These are phyloP conservation scores for Beta vulgaris DNA, from an alignment of 148 eudicot genomes.

Conservation along the genomic window DNA sequence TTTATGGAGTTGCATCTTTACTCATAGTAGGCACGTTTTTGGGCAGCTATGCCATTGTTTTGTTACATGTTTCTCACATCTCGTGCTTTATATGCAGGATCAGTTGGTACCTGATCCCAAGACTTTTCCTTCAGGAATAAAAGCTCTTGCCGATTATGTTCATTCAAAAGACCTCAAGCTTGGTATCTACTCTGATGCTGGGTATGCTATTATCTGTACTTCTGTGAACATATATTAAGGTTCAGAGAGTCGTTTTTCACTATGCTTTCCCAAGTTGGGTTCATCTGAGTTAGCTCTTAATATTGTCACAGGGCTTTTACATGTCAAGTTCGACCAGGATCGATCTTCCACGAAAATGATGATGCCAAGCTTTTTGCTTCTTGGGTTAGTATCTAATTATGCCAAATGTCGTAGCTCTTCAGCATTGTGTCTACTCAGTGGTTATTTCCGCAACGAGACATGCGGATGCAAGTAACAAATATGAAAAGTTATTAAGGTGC, in stretches of 20 bases:
- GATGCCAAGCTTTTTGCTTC: constrained; percentile 85
- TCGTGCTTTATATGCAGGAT: constrained; percentile 45
- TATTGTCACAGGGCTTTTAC: constrained; percentile 55
- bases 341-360: constrained; percentile 62
- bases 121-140: constrained; percentile 86
- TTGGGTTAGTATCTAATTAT: constrained; percentile 62
- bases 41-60: not conserved
- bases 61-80: constrained; percentile 13
- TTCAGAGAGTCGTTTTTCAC: not conserved
- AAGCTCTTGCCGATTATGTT: constrained; percentile 90
- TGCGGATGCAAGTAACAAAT: too few species aligned
- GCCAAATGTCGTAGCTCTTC: too few species aligned
- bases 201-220: constrained; percentile 48
- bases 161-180: constrained; percentile 90
- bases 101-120: constrained; percentile 74
- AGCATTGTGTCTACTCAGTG: too few species aligned
- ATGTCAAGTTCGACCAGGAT: constrained; percentile 94
- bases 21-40: not conserved
- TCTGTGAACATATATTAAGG: not conserved
- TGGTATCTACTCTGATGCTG: constrained; percentile 98
- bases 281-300: constrained; percentile 18
- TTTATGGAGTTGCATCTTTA: not conserved
- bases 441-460: too few species aligned
- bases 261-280: not conserved
- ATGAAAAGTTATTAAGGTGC: too few species aligned